Percentiles rank a stretch among this genome's conserved stretches.
These are phyloP conservation scores for Schizophyllum amplum DNA, from an alignment of 1,284 basidiomycete genomes.

Conservation along the genomic window DNA sequence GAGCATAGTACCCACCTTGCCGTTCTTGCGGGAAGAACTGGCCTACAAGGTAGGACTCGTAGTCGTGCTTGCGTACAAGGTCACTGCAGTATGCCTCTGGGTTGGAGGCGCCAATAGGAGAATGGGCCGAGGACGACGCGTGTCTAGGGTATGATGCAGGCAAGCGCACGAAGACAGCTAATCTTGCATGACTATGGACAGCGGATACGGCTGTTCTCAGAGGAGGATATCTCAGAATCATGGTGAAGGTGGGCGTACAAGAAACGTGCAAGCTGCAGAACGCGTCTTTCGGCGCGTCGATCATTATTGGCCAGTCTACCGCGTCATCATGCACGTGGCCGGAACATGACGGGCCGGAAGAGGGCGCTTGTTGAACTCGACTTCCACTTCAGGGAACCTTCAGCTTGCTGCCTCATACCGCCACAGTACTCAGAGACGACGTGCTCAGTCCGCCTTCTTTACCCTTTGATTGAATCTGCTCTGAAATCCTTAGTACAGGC, in stretches of 20 bases:
- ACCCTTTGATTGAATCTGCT: no score
- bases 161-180: background rate
- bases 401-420: no score
- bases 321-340: no score
- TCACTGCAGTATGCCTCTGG: slow-evolving; percentile 49
- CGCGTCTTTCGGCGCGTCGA: background rate
- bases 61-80: slow-evolving; percentile 68
- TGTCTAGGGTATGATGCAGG: background rate
- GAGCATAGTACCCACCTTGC: slow-evolving; percentile 69
- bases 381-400: no score
- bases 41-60: slow-evolving; percentile 71
- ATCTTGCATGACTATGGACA: background rate
- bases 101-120: background rate
- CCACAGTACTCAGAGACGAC: no score
- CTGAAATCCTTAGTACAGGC: no score
- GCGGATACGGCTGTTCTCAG: background rate
- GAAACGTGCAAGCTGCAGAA: background rate
- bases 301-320: no score
- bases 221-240: background rate
- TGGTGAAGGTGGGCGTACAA: background rate
- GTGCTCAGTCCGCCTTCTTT: no score
- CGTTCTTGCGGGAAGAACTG: slow-evolving; percentile 68
- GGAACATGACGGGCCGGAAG: background rate
- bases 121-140: background rate
- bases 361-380: no score